Evolutionary conservation across 2,329 filamentous ascomycete species (phyloP).

Genomic region (Botrytis sinoallii): DNA sequence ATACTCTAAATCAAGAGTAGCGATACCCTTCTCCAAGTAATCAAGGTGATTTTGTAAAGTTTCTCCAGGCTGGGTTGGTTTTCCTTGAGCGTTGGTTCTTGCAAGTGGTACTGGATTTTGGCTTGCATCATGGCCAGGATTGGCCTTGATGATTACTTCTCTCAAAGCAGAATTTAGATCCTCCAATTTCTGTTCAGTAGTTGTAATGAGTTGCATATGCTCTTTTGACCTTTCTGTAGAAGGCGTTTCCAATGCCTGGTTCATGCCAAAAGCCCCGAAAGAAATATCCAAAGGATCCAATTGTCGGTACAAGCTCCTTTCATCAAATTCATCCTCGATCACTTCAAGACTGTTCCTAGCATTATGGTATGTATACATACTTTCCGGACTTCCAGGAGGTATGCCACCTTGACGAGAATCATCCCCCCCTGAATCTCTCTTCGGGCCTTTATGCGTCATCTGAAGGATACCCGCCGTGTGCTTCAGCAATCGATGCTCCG

Average conservation of each 20-base stretch:
- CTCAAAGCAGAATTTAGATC: conserved; percentile 64
- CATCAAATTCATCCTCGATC: conserved; percentile 66
- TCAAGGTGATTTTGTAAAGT: conserved; percentile 59
- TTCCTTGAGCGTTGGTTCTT: conserved; percentile 44
- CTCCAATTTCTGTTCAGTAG: conserved; percentile 65
- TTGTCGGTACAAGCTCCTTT: conserved; percentile 68
- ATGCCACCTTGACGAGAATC: conserved; percentile 48
- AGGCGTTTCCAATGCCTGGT: conserved; percentile 20
- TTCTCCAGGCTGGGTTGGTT: conserved; percentile 44
- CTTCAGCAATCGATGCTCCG: conserved; percentile 73
- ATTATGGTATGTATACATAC: conserved; percentile 67
- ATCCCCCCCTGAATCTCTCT: conserved; percentile 45
- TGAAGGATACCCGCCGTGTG: conserved; percentile 93
- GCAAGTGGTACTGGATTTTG: conserved; percentile 30
- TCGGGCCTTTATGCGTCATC: conserved; percentile 76
- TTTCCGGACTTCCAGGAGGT: conserved; percentile 74
- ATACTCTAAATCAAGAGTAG: conserved; percentile 58
- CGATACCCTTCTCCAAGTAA: conserved; percentile 66
- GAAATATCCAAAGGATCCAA: conserved; percentile 61
- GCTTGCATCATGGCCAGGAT: conserved; percentile 44
- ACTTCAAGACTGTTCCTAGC: conserved; percentile 57
- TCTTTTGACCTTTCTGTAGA: conserved; percentile 26
- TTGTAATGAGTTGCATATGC: conserved; percentile 51
- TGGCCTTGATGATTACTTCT: conserved; percentile 62
- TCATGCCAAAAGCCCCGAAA: conserved; percentile 30